Base-by-base conservation (phyloP, 2,329 filamentous ascomycete genomes). In the Cladophialophora immunda region DNA sequence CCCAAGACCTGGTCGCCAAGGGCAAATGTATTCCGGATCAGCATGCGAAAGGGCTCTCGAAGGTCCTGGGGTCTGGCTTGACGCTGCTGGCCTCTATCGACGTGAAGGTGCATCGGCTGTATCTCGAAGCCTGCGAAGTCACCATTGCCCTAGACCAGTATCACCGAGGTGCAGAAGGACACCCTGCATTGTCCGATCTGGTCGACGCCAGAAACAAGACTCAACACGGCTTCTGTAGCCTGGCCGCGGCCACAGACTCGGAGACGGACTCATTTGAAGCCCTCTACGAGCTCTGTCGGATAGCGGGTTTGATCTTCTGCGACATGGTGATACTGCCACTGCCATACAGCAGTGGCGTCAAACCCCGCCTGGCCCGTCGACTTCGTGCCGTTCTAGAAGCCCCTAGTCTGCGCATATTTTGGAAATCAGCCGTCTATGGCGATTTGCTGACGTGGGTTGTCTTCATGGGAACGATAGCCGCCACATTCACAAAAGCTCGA, bases 151-250 rank as follows among this genome's bases (percentile, higher is more conserved):
- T 57, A 25, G 54, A 57, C 32, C 54, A 57, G 32, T 57, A 34
- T 22, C 54, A 57, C 6, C 54, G 54, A 22, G 17, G 17, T 11
- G 54, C 54, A 19, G 6, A 57, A 32, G 54, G 54, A 6, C 32
- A 17, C 6, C 54, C 54, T 13, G 29, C 30, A 9, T 57, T 57
- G 15, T 13, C 29, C 15, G 54, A 57, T 57, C 54, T 36, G 2
- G 54, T 57, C 30, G 32, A 57, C 29, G 54, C 54, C 4, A 57
- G 54, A 25, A 57, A 57, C 32, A 57, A 19, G 30, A 57, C 32
- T 15, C 54, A 57, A 22, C 54, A 57, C 54, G 54, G 32, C 17
- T 38, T 57, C 19, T 57, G 30, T 22, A 38, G 32, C 11, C 54
- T 57, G 11, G 4, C 27, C n/a, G 15, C 29, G 11, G 11, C 15